Conservation (phyloP, 2,329 filamentous ascomycete genomes). For the Neonectria faginata region DNA sequence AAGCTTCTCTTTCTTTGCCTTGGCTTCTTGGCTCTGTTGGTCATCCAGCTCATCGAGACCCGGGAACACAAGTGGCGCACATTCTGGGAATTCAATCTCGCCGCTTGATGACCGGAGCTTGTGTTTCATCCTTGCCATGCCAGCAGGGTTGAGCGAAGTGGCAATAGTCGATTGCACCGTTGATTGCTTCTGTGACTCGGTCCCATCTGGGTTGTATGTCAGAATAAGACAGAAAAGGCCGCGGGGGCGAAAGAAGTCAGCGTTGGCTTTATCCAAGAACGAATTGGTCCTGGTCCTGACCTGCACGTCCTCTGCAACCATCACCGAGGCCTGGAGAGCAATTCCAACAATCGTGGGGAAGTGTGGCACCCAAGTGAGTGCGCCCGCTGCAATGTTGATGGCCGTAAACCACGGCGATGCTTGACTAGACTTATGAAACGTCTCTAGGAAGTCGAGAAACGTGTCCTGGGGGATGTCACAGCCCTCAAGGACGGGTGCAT, state of each 20-base stretch:
- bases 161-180: constrained; percentile 14
- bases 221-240: constrained; percentile 33
- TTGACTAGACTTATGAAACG: constrained; percentile 28
- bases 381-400: constrained; percentile 27
- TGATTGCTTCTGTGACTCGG: background rate
- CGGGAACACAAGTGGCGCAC: constrained; percentile 19
- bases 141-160: constrained; percentile 5
- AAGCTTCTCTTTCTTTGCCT: constrained; percentile 14
- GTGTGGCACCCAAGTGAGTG: constrained; percentile 22
- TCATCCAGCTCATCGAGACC: constrained; percentile 7
- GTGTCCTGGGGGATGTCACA: constrained; percentile 30
- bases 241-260: constrained; percentile 30
- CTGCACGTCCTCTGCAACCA: constrained; percentile 25
- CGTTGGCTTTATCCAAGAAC: constrained; percentile 33
- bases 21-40: background rate
- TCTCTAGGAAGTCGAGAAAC: constrained; percentile 33
- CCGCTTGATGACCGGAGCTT: constrained; percentile 16
- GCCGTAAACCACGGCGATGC: constrained; percentile 33
- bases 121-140: constrained; percentile 10
- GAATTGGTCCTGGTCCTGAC: constrained; percentile 28
- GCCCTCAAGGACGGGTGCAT: constrained; percentile 26
- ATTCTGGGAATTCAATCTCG: constrained; percentile 23
- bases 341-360: constrained; percentile 31
- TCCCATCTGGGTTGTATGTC: constrained; percentile 25
- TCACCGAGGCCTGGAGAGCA: constrained; percentile 24